Conservation (phyloP, 345 rosid species). For the Alliaria petiolata region DNA sequence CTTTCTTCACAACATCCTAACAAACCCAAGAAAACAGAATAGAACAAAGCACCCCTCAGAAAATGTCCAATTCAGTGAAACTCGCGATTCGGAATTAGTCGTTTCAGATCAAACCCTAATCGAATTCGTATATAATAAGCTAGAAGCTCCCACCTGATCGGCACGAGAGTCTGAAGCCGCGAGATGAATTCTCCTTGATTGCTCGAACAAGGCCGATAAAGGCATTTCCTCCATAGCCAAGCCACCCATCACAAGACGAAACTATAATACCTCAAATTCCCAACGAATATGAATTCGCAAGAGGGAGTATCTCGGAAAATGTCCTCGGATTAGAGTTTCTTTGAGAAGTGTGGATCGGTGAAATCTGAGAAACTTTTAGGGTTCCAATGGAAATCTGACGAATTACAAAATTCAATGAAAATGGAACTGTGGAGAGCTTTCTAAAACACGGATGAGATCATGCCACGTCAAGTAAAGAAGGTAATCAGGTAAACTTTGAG, state of each 20-base stretch:
- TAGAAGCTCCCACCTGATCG: conserved; percentile 53
- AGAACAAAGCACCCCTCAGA: neutral
- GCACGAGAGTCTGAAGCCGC: conserved; percentile 51
- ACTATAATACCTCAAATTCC: neutral
- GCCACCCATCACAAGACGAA: conserved; percentile 37
- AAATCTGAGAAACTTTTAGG: neutral
- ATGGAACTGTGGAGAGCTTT: neutral
- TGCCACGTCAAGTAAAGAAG: neutral
- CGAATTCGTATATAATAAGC: neutral
- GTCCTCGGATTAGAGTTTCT: neutral
- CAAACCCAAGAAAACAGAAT: neutral
- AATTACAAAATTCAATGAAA: neutral
- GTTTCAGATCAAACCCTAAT: conserved; percentile 1
- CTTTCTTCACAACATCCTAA: conserved; percentile 69
- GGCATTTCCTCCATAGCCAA: conserved; percentile 57
- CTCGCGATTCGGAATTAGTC: neutral
- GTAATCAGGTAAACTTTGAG: neutral
- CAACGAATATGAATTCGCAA: neutral
- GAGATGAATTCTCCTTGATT: conserved; percentile 69
- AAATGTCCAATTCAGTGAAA: neutral
- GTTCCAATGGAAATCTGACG: conserved; percentile 13
- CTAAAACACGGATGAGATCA: neutral
- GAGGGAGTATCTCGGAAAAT: neutral
- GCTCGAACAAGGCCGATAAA: conserved; percentile 66
- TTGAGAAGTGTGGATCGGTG: conserved; percentile 1